phyloP scores from a whole-genome alignment of 345 rosid genomes.

The Syzygium jambos region DNA sequence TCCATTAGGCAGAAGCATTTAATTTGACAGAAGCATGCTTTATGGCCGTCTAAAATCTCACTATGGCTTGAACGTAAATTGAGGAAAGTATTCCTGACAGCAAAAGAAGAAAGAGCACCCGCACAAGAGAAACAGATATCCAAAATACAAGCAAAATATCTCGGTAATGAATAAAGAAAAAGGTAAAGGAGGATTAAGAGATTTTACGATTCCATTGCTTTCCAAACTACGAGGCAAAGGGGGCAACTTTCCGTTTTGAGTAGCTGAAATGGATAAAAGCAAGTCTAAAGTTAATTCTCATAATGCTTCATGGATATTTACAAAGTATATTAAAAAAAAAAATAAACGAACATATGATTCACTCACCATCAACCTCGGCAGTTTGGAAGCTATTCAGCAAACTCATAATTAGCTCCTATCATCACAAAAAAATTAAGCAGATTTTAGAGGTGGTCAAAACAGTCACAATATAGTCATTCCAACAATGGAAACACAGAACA shows the following conservation, averaged over 20 bases:
- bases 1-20: neutral
- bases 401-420: conserved; percentile 69
- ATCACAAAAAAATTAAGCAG: conserved; percentile 8
- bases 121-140: neutral
- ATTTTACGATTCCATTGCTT: conserved; percentile 58
- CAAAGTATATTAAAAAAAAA: neutral
- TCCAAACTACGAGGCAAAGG: conserved; percentile 57
- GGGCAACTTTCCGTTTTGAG: conserved; percentile 84
- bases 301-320: neutral
- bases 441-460: neutral
- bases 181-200: neutral
- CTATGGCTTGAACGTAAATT: neutral
- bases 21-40: neutral
- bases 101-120: neutral
- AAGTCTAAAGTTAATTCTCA: neutral
- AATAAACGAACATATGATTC: neutral
- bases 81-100: neutral
- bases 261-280: conserved; percentile 28
- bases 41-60: neutral
- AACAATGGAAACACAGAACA: neutral
- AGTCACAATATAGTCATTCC: neutral
- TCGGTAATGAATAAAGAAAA: neutral
- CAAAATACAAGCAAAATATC: neutral
- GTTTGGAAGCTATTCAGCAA: conserved; percentile 65
- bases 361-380: conserved; percentile 67